These are phyloP conservation scores for Coleophoma eucalyptorum DNA, from an alignment of 2,329 filamentous ascomycete genomes.

Conservation along the genomic window DNA sequence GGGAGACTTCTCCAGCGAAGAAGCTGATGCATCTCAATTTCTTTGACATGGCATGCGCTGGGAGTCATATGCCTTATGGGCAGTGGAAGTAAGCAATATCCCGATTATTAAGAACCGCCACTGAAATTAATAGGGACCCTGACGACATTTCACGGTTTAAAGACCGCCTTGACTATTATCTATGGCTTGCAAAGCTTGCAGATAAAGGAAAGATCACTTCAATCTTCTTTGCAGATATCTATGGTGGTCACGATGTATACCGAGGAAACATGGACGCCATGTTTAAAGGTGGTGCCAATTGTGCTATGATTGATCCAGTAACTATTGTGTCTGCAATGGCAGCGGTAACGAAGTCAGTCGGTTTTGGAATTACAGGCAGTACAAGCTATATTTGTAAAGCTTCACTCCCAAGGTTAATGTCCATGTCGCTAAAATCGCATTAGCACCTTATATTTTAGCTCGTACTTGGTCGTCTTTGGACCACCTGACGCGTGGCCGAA, in stretches of 20 bases:
- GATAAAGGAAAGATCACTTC: not conserved
- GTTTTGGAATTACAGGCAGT: constrained; percentile 61
- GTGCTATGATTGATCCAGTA: constrained; percentile 60
- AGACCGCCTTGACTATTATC: not conserved
- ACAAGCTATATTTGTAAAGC: constrained; percentile 48
- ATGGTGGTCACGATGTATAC: constrained; percentile 31
- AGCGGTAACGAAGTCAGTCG: constrained; percentile 58
- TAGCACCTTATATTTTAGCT: constrained; percentile 64
- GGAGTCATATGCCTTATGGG: not conserved
- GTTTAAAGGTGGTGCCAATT: constrained; percentile 57
- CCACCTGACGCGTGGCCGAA: constrained; percentile 57
- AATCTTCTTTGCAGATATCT: not conserved
- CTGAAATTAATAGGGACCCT: not conserved
- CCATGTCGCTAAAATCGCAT: not conserved
- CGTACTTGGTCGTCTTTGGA: constrained; percentile 61
- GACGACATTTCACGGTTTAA: not conserved
- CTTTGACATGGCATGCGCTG: not conserved
- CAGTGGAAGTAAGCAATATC: not conserved
- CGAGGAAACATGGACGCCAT: constrained; percentile 47
- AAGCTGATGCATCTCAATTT: not conserved
- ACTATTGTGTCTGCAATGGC: constrained; percentile 62
- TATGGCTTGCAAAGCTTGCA: not conserved
- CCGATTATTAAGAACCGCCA: too few relatives aligned
- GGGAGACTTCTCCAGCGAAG: not conserved
- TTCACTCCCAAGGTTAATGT: not conserved